Evolutionary conservation across 139 green algal species (phyloP), one percentile per base, ranked within the genome.

Genomic region (Pleodorina starrii): DNA sequence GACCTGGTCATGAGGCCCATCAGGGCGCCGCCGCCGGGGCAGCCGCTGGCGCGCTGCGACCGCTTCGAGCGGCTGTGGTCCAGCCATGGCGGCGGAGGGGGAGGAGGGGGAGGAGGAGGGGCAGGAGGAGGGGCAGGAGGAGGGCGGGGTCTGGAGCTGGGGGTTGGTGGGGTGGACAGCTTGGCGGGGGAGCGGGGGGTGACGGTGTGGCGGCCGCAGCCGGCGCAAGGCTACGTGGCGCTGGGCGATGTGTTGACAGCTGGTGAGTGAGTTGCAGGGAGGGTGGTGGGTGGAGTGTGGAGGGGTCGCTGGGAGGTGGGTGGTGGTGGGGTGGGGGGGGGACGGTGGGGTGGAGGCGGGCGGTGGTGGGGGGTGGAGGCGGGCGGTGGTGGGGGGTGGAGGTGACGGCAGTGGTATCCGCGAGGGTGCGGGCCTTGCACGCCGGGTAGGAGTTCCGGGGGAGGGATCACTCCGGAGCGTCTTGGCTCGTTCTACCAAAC

Each of bases 141-240:
- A 0, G 6, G 29, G 9, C 19, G 23, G 40, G 36, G 82, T 21
- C n/a, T 80, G 46, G 83, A 77, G 54, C 72, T 90, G 72, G 85
- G 85, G 0, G 60, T 75, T 21, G 90, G 92, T 3, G 90, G 92
- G 16, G 79, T 95, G 25, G 93, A 95, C 43, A 68, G 89, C 2
- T 54, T 95, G 36, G 92, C 93, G 9, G 54, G 72, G 6, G 87
- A 93, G 46, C 86, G 89, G 7, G 96, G 95, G 16, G 72, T 98
- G 17, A 96, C 95, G 6, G 77, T 98, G 25, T 99, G 97, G 97
- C 92, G 96, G 10, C 95, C 97, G 2, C 90, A 93, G 72, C 50
- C 95, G 1, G 95, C 95, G 0, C 75, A 92, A 35, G 97, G 97
- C 54, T 99, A 99, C 80, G 92, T 74, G 10, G 75, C 93, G 0